Conservation (phyloP, 139 green algal genomes). For the Auxenochlorella pyrenoidosa region DNA sequence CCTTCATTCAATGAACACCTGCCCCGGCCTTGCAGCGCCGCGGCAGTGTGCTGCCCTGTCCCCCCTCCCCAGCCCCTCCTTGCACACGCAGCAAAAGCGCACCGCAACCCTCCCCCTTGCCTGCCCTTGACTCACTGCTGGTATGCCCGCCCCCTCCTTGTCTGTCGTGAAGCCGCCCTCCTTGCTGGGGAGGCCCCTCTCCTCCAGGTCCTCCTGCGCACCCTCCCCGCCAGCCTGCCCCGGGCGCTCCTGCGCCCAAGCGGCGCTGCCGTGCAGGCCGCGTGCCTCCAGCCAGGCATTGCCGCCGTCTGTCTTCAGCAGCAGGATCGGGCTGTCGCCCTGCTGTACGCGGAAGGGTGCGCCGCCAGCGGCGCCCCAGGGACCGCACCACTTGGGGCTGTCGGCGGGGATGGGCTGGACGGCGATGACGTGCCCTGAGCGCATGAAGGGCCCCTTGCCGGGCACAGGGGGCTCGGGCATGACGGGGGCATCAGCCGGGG, state of each 20-base stretch:
- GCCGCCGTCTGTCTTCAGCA: conserved; percentile 14
- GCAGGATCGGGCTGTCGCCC: neutral
- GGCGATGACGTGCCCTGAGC: neutral
- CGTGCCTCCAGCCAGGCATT: neutral
- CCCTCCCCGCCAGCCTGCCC: too few relatives aligned
- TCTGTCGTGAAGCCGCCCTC: too few relatives aligned
- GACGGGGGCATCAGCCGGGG: neutral
- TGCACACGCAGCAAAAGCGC: too few relatives aligned
- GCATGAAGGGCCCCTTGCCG: conserved; percentile 21
- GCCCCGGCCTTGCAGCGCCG: too few relatives aligned
- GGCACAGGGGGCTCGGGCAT: conserved; percentile 25
- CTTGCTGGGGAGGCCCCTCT: too few relatives aligned
- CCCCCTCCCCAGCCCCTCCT: too few relatives aligned
- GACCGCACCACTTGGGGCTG: neutral
- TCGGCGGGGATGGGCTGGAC: neutral
- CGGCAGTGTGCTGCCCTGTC: too few relatives aligned
- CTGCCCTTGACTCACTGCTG: too few relatives aligned
- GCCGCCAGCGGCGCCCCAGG: neutral
- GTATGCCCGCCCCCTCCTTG: too few relatives aligned
- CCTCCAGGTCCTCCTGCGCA: too few relatives aligned
- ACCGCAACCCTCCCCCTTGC: too few relatives aligned
- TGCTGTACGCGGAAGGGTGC: neutral
- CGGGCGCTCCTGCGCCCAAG: neutral
- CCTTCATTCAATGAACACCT: too few relatives aligned
- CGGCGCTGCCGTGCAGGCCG: neutral